These are phyloP conservation scores for Sodiomyces alkalinus DNA, from an alignment of 2,329 filamentous ascomycete species.

Conservation along the genomic window DNA sequence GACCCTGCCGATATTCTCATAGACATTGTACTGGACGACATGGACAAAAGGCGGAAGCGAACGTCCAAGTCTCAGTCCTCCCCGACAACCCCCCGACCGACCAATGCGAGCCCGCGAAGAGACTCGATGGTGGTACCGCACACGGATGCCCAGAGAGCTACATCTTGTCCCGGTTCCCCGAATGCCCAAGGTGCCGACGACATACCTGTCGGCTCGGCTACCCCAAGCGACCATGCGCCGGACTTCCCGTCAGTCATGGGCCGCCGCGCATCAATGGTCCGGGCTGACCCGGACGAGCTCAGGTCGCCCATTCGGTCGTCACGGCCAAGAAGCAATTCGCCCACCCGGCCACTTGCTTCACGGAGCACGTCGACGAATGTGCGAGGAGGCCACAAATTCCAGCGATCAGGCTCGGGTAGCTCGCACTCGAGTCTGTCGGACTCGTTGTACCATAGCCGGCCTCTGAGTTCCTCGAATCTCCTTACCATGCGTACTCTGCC, in stretches of 20 bases:
- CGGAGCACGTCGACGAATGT: conserved; percentile 54
- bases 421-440: conserved; percentile 69
- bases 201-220: conserved; percentile 44
- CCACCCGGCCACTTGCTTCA: conserved; percentile 59
- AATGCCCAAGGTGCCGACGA: conserved; percentile 31
- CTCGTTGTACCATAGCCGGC: conserved; percentile 41
- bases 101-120: conserved; percentile 38
- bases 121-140: conserved; percentile 51
- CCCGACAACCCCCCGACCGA: conserved; percentile 55
- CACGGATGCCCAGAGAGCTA: conserved; percentile 51
- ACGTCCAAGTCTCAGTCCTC: conserved; percentile 78
- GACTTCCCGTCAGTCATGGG: conserved; percentile 22
- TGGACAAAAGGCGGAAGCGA: conserved; percentile 77
- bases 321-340: conserved; percentile 65
- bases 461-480: conserved; percentile 65
- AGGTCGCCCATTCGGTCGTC: conserved; percentile 26
- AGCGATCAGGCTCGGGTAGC: conserved; percentile 80
- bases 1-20: conserved; percentile 83
- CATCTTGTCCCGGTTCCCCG: conserved; percentile 52
- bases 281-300: conserved; percentile 31
- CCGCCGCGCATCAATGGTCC: conserved; percentile 27
- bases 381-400: conserved; percentile 58
- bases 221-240: conserved; percentile 32
- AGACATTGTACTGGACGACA: conserved; percentile 89
- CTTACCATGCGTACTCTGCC: conserved; percentile 58